Percentiles rank a stretch among this genome's conserved stretches.
Evolutionary conservation across 2,329 filamentous ascomycete species (phyloP).

Genomic region (Fusarium buxicola): DNA sequence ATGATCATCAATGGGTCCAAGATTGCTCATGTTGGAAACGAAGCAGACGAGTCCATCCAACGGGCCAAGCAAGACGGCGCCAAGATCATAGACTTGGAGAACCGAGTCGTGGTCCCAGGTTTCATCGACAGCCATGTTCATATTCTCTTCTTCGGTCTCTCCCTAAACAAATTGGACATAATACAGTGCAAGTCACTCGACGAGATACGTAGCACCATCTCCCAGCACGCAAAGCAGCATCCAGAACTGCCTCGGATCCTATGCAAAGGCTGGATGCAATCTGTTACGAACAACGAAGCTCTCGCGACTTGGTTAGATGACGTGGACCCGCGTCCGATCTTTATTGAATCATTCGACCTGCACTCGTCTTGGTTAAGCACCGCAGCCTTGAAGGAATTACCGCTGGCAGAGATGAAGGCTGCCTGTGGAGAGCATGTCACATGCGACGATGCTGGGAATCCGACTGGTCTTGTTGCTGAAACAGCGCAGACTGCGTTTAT

Average conservation of each 20-base stretch:
- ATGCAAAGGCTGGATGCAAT: conserved; percentile 63
- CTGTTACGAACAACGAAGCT: conserved; percentile 50
- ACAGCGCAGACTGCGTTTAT: conserved; percentile 58
- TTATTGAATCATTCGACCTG: conserved; percentile 62
- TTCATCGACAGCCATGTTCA: conserved; percentile 67
- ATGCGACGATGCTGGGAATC: conserved; percentile 56
- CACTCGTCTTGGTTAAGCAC: conserved; percentile 65
- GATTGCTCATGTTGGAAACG: conserved; percentile 20
- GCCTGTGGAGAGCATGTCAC: conserved; percentile 59
- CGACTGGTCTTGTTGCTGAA: conserved; percentile 60
- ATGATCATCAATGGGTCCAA: conserved; percentile 16
- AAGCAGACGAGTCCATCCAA: background rate
- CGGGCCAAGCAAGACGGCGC: conserved; percentile 12
- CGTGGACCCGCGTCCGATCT: conserved; percentile 61
- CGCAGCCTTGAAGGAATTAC: conserved; percentile 59
- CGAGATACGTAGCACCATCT: conserved; percentile 58
- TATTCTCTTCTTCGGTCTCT: conserved; percentile 61
- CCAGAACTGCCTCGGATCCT: conserved; percentile 58
- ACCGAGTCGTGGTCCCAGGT: conserved; percentile 56
- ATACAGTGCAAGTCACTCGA: conserved; percentile 55
- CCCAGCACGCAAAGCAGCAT: conserved; percentile 53
- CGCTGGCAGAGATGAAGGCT: conserved; percentile 53
- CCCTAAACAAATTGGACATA: conserved; percentile 59
- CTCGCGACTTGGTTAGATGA: conserved; percentile 57
- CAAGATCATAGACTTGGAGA: conserved; percentile 44